phyloP scores from a whole-genome alignment of 2,329 filamentous ascomycete genomes.

The Talaromyces islandicus region DNA sequence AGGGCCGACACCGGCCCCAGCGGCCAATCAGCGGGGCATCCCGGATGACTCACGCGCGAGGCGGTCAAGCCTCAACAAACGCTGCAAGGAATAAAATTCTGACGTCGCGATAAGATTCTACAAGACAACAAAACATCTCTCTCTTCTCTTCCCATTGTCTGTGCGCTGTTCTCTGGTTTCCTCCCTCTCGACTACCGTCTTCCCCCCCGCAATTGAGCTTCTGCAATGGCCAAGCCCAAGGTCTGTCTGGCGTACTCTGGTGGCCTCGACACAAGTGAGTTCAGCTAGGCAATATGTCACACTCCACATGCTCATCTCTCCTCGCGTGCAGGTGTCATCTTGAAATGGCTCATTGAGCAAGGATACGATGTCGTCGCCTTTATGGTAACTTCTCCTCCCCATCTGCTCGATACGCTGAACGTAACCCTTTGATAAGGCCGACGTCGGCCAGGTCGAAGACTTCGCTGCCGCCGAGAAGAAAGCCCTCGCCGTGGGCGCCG shows the following conservation, averaged over 20 bases:
- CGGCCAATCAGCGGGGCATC: neutral
- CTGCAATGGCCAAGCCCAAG: slow-evolving; percentile 12
- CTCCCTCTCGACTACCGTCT: neutral
- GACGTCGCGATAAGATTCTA: neutral
- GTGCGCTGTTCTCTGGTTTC: neutral
- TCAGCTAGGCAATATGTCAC: neutral
- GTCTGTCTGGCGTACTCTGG: slow-evolving; percentile 19
- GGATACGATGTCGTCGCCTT: slow-evolving; percentile 59
- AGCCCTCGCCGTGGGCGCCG: slow-evolving; percentile 62
- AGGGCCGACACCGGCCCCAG: neutral
- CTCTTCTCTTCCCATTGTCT: no score
- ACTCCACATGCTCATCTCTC: slow-evolving; percentile 10
- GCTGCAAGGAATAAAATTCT: slow-evolving; percentile 8
- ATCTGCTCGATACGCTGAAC: neutral
- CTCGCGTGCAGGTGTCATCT: slow-evolving; percentile 12
- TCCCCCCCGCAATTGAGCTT: neutral
- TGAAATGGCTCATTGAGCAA: slow-evolving; percentile 44
- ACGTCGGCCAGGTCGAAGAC: slow-evolving; percentile 63
- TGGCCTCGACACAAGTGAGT: slow-evolving; percentile 41
- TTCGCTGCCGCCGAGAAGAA: slow-evolving; percentile 68
- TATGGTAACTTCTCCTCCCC: slow-evolving; percentile 12
- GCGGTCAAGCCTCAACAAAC: neutral
- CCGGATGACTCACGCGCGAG: slow-evolving; percentile 2
- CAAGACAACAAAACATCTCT: slow-evolving; percentile 1
- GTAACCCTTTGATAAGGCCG: slow-evolving; percentile 38